These are phyloP conservation scores for Bidens hawaiensis DNA, from an alignment of 140 eudicot genomes.

Conservation along the genomic window DNA sequence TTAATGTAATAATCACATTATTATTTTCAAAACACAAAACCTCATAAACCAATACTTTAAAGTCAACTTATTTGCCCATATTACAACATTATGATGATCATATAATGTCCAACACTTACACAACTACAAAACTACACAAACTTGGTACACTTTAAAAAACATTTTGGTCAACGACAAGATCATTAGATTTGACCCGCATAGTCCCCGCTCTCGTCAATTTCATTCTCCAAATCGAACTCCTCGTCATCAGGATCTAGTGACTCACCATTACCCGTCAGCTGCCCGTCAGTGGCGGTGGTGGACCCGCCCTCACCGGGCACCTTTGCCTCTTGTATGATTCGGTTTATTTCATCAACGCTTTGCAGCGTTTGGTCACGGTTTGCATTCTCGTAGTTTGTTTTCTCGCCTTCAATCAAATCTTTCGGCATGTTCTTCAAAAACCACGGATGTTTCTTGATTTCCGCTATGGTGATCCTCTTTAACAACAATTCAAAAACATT, in stretches of 20 bases:
- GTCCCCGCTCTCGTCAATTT: constrained; percentile 60
- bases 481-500: constrained; percentile 14
- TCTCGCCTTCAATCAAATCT: constrained; percentile 56
- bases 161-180: neutral
- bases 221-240: constrained; percentile 53
- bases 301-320: constrained; percentile 39
- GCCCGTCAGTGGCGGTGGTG: constrained; percentile 15
- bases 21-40: neutral
- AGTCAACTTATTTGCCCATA: constrained; percentile 15
- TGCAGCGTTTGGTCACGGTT: constrained; percentile 32
- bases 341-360: constrained; percentile 60
- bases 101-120: neutral
- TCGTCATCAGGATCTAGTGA: constrained; percentile 51
- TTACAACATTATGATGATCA: constrained; percentile 13
- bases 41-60: constrained; percentile 2
- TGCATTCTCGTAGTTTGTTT: constrained; percentile 40
- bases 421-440: constrained; percentile 57
- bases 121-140: constrained; percentile 20
- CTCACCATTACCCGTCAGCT: constrained; percentile 21
- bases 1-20: neutral
- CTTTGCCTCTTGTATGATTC: constrained; percentile 66
- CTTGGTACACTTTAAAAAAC: constrained; percentile 14
- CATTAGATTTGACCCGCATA: constrained; percentile 19
- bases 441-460: constrained; percentile 75
- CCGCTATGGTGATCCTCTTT: constrained; percentile 64